Conservation (phyloP, 371 early-diverging fungal species). For the Mycotypha africana region DNA sequence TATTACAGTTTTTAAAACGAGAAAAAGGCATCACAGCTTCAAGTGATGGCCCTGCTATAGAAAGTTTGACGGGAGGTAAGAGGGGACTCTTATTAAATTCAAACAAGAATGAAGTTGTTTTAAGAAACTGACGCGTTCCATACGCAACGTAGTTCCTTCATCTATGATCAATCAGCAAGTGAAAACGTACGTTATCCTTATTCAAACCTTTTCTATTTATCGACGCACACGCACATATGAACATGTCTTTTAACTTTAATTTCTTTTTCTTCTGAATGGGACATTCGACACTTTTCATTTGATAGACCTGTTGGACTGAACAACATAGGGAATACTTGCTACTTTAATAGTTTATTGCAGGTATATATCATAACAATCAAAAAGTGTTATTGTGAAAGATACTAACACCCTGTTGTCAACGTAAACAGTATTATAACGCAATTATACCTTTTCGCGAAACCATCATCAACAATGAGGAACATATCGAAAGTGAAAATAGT, state of each 20-base stretch:
- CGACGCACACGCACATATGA: too few relatives aligned
- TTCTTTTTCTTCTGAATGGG: neutral
- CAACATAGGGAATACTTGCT: constrained; percentile 92
- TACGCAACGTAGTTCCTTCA: constrained; percentile 12
- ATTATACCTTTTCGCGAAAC: constrained; percentile 61
- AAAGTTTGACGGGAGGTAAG: constrained; percentile 19
- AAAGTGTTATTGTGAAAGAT: neutral
- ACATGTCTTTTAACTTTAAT: too few relatives aligned
- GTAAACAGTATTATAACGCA: constrained; percentile 68
- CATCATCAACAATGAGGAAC: constrained; percentile 46
- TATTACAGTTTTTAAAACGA: constrained; percentile 23
- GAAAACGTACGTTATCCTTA: constrained; percentile 9
- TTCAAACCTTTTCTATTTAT: neutral
- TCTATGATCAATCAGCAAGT: constrained; percentile 9
- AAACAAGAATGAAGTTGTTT: too few relatives aligned
- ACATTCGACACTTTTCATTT: neutral
- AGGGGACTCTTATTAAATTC: too few relatives aligned
- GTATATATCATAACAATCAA: too few relatives aligned
- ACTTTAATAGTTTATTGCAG: constrained; percentile 78
- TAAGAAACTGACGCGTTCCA: too few relatives aligned
- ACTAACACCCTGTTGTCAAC: neutral
- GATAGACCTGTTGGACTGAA: constrained; percentile 65
- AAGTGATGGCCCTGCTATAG: too few relatives aligned
- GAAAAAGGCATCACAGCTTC: constrained; percentile 14
- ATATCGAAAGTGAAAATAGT: constrained; percentile 52